phyloP scores from a whole-genome alignment of 441 rosid species.

The Pelargonium cotyledonis region DNA sequence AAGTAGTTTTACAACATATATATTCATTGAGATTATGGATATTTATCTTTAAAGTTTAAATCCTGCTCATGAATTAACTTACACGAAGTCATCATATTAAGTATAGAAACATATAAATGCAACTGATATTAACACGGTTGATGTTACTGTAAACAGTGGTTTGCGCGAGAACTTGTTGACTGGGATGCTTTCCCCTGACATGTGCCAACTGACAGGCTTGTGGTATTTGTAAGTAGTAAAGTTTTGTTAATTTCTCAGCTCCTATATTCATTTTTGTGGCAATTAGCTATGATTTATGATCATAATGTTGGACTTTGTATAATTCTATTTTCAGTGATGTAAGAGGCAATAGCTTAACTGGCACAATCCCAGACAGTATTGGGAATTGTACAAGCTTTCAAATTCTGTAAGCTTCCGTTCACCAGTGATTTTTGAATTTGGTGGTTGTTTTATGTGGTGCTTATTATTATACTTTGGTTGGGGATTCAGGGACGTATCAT shows the following conservation, averaged over 20 bases:
- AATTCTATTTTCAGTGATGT: constrained; percentile 53
- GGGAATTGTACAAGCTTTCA: constrained; percentile 95
- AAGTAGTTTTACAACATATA: constrained; percentile 19
- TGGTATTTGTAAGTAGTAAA: constrained; percentile 79
- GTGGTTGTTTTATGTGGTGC: background rate
- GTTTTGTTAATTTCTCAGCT: no score
- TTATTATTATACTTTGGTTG: background rate
- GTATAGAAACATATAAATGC: background rate
- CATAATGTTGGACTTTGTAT: no score
- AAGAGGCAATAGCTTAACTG: constrained; percentile 76
- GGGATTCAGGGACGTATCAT: constrained; percentile 64
- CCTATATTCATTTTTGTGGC: no score
- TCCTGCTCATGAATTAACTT: background rate
- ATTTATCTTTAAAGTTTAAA: background rate
- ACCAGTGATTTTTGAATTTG: no score
- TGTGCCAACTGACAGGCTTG: constrained; percentile 85
- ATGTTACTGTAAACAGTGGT: constrained; percentile 41
- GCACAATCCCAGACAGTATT: constrained; percentile 69
- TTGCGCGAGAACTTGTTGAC: constrained; percentile 66
- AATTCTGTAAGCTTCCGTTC: constrained; percentile 49
- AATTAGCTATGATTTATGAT: no score
- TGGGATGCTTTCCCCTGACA: constrained; percentile 74
- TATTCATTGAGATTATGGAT: background rate
- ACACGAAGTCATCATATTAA: no score
- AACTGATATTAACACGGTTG: background rate